Conservation (phyloP, 2,329 filamentous ascomycete genomes). For the Sporothrix sp. region DNA sequence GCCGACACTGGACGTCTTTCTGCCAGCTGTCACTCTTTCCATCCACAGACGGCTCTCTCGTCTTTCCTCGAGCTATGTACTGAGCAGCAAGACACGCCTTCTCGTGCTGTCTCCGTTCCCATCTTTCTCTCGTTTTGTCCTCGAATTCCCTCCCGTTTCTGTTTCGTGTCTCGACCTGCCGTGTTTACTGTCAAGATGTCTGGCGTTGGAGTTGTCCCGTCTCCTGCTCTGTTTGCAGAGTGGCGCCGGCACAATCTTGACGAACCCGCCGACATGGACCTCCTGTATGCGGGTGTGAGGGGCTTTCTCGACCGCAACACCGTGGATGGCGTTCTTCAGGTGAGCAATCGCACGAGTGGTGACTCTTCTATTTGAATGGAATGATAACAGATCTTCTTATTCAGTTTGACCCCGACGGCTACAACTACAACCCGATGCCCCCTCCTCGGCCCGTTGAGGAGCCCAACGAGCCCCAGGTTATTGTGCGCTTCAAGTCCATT, state of each 20-base stretch:
- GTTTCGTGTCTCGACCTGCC: no score
- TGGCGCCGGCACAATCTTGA: slow-evolving; percentile 3
- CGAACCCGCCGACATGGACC: not conserved
- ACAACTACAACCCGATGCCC: slow-evolving; percentile 1
- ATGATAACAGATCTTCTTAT: not conserved
- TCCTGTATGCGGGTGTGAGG: not conserved
- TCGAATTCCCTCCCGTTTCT: no score
- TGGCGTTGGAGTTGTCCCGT: not conserved
- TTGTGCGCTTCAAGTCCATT: slow-evolving; percentile 12
- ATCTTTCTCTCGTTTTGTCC: no score
- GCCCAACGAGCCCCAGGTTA: not conserved
- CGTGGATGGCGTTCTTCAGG: slow-evolving; percentile 6
- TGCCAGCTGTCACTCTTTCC: no score
- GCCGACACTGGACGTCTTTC: no score
- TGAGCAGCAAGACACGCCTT: no score
- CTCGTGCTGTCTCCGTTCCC: no score
- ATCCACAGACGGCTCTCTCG: no score
- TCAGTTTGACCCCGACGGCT: not conserved
- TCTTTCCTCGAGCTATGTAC: no score
- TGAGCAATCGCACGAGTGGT: not conserved
- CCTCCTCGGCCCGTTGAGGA: not conserved
- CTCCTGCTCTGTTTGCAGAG: not conserved
- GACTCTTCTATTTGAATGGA: no score
- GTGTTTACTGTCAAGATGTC: no score
- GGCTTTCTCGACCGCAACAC: slow-evolving; percentile 3